These are phyloP conservation scores for Vitis cinerea DNA, from an alignment of 164 flowering plant species.

Conservation along the genomic window DNA sequence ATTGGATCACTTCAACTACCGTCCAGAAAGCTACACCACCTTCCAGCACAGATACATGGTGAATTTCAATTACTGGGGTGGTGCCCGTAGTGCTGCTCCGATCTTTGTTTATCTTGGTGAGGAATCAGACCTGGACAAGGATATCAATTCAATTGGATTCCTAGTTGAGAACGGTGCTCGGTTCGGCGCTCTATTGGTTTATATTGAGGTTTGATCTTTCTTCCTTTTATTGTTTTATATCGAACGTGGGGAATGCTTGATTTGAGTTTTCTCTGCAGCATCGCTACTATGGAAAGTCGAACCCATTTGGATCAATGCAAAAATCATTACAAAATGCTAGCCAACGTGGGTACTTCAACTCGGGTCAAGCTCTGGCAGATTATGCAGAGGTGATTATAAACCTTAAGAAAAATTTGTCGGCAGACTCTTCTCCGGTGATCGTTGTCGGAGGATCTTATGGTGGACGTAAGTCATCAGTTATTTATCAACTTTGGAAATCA, in stretches of 20 bases:
- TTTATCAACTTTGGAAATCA: too few species aligned
- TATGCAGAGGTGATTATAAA: constrained; percentile 2
- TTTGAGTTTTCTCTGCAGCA: too few species aligned
- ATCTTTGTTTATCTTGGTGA: too few species aligned
- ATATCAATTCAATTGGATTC: too few species aligned
- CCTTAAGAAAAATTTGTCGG: neutral
- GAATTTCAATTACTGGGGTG: neutral
- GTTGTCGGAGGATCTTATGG: constrained; percentile 13
- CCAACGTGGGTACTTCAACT: constrained; percentile 1
- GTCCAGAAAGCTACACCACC: neutral
- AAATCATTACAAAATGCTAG: neutral
- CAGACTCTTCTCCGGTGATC: neutral
- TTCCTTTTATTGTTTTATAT: too few species aligned
- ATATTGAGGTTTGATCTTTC: neutral
- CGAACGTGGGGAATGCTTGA: too few species aligned
- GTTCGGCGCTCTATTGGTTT: neutral
- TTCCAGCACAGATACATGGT: neutral
- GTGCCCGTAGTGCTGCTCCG: neutral
- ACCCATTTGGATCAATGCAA: too few species aligned
- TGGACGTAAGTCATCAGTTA: neutral
- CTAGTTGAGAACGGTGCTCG: neutral
- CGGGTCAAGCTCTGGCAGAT: constrained; percentile 9
- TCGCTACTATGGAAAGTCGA: too few species aligned
- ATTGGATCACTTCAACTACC: neutral
- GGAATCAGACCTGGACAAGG: too few species aligned